phyloP scores from a whole-genome alignment of 208 protist genomes.

The Trichomonas gallinae region DNA sequence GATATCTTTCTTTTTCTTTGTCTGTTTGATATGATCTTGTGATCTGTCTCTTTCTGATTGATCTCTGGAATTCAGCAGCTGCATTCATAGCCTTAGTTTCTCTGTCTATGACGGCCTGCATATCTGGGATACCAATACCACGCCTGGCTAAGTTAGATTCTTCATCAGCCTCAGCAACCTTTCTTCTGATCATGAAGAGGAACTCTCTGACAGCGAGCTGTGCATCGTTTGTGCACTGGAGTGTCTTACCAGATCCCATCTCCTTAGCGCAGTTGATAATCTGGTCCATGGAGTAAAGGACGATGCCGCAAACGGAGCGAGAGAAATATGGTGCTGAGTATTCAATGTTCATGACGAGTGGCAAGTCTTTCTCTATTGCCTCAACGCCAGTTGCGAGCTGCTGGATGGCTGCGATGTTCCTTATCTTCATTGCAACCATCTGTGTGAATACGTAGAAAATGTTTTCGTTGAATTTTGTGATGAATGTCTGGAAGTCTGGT shows the following conservation, averaged over 20 bases:
- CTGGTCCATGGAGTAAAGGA: neutral
- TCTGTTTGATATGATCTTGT: too few relatives aligned
- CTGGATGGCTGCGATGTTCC: neutral
- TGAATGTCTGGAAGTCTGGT: neutral
- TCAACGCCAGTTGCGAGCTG: neutral
- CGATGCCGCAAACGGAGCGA: neutral
- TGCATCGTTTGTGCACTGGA: neutral
- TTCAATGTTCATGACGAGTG: neutral
- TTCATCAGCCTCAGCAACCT: neutral
- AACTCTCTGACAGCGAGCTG: neutral
- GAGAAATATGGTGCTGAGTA: neutral
- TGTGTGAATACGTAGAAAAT: neutral
- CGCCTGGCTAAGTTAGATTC: too few relatives aligned
- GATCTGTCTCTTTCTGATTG: neutral
- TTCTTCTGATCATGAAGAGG: slow-evolving; percentile 13
- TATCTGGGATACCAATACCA: slow-evolving; percentile 13
- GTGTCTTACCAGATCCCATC: neutral
- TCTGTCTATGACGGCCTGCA: neutral
- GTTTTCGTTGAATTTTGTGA: neutral
- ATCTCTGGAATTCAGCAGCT: neutral
- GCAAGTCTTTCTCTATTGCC: neutral
- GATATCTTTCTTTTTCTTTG: too few relatives aligned
- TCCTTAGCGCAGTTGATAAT: neutral
- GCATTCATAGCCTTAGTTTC: neutral
- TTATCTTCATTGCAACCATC: neutral